These are phyloP conservation scores for Colletotrichum sojae DNA, from an alignment of 2,329 filamentous ascomycete species.

Conservation along the genomic window DNA sequence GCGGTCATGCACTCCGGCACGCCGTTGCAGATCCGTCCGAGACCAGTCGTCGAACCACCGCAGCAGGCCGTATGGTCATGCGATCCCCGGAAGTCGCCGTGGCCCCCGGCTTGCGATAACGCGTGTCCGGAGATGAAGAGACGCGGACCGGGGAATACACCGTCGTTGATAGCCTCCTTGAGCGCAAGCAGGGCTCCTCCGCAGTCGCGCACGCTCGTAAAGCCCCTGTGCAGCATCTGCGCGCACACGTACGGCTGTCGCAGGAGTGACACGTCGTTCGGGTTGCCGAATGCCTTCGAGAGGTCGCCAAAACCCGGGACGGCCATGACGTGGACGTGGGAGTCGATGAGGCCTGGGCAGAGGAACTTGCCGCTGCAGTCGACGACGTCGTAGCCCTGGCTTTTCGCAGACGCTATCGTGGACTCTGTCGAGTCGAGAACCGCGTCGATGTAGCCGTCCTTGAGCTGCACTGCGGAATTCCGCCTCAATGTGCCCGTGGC, in stretches of 20 bases:
- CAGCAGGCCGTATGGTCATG: constrained; percentile 60
- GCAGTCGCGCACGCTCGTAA: constrained; percentile 71
- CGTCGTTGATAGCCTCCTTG: constrained; percentile 69
- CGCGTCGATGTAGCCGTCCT: constrained; percentile 51
- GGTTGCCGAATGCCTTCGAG: constrained; percentile 46
- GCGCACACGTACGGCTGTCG: constrained; percentile 63
- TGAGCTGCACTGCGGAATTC: constrained; percentile 51
- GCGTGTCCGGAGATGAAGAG: constrained; percentile 69
- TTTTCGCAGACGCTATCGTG: constrained; percentile 10
- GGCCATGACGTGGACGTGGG: constrained; percentile 48
- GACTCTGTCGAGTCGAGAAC: constrained; percentile 39
- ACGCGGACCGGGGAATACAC: constrained; percentile 67
- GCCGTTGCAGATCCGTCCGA: constrained; percentile 66
- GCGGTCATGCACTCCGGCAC: constrained; percentile 67
- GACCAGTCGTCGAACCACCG: constrained; percentile 59
- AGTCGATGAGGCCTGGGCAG: constrained; percentile 49
- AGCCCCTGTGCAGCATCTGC: constrained; percentile 70
- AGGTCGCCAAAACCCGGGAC: constrained; percentile 49
- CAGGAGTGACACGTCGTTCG: constrained; percentile 56
- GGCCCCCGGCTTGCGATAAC: constrained; percentile 71
- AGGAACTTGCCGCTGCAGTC: constrained; percentile 46
- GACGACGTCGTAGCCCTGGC: constrained; percentile 45
- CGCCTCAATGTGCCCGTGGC: constrained; percentile 50
- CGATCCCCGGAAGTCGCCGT: constrained; percentile 64
- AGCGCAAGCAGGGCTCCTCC: constrained; percentile 69